Evolutionary conservation across 345 rosid genomes (phyloP).

Genomic region (Hibiscus mutabilis): DNA sequence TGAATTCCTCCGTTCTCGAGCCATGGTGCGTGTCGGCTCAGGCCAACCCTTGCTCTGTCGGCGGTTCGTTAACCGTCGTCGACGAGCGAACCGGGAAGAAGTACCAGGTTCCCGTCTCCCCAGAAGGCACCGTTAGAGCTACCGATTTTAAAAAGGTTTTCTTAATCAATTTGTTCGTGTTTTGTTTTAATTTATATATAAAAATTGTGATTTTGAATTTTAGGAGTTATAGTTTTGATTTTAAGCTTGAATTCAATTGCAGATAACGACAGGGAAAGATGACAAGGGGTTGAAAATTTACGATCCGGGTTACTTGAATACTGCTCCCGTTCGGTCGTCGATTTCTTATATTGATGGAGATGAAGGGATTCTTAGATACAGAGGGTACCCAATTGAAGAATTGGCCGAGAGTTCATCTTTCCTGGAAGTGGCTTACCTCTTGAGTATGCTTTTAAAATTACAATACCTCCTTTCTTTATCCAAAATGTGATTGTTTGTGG

Average conservation of each 20-base stretch:
- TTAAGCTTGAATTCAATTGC: background rate
- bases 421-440: constrained; percentile 70
- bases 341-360: constrained; percentile 93
- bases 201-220: background rate
- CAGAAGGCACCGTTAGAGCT: constrained; percentile 74
- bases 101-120: constrained; percentile 50
- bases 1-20: constrained; percentile 27
- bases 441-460: constrained; percentile 29
- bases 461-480: background rate
- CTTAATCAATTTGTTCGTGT: background rate
- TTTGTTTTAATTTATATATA: background rate
- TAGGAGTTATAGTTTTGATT: background rate
- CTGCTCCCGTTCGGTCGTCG: constrained; percentile 86
- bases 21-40: constrained; percentile 46
- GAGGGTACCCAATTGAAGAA: constrained; percentile 85
- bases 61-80: constrained; percentile 47
- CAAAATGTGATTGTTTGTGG: background rate
- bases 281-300: constrained; percentile 82
- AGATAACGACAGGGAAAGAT: constrained; percentile 64
- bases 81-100: constrained; percentile 76
- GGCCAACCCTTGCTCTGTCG: constrained; percentile 26
- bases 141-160: constrained; percentile 76
- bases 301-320: constrained; percentile 91
- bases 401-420: constrained; percentile 70
- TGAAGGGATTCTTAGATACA: constrained; percentile 77